phyloP scores from a whole-genome alignment of 352 stramenopile species.

The Blastocystis sp. region DNA sequence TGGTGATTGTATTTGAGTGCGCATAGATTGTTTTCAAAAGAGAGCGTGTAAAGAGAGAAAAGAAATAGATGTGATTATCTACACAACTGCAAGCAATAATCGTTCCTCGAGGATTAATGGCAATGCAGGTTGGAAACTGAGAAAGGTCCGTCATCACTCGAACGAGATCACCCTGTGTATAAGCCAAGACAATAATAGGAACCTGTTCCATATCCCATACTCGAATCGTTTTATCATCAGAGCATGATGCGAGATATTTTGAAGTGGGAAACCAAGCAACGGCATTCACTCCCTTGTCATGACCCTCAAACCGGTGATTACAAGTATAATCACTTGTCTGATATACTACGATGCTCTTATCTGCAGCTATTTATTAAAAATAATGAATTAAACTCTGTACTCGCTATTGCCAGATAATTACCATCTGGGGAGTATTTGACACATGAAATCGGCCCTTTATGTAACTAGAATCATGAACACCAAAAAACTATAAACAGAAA shows the following conservation, averaged over 20 bases:
- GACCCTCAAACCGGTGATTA: constrained; percentile 38
- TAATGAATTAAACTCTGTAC: neutral
- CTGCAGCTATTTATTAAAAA: constrained; percentile 20
- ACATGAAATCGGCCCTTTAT: constrained; percentile 39
- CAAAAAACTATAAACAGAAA: neutral
- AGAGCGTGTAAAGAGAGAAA: constrained; percentile 46
- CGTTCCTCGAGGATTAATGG: constrained; percentile 36
- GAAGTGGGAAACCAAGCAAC: constrained; percentile 28
- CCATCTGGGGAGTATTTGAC: constrained; percentile 1
- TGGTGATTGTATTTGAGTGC: constrained; percentile 53
- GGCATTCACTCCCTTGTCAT: constrained; percentile 61
- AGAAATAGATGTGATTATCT: constrained; percentile 61
- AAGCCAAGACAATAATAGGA: neutral
- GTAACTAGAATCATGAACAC: neutral
- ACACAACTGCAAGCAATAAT: constrained; percentile 39
- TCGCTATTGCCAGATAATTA: constrained; percentile 21
- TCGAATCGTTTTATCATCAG: constrained; percentile 65
- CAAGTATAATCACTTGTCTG: constrained; percentile 19
- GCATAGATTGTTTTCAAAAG: constrained; percentile 44
- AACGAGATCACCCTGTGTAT: constrained; percentile 14
- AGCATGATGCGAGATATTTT: constrained; percentile 57
- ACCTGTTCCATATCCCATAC: constrained; percentile 54
- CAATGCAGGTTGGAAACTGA: constrained; percentile 27
- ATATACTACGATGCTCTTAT: neutral
- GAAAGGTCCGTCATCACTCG: constrained; percentile 13